Percentiles rank a stretch among this genome's conserved stretches.
These are phyloP conservation scores for Allium fistulosum DNA, from an alignment of 106 monocot species.

Conservation along the genomic window DNA sequence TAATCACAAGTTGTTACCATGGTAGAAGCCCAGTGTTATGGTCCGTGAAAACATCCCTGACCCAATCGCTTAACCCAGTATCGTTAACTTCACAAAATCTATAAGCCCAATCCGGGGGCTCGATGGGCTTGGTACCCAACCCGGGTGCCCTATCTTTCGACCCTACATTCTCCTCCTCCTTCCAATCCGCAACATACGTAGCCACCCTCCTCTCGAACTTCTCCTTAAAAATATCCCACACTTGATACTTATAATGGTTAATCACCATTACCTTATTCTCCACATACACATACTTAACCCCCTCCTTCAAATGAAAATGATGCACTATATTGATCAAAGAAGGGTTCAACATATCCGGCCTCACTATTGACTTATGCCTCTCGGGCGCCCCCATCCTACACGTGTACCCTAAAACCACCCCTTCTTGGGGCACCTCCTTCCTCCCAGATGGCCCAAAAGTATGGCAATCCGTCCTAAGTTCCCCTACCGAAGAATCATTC, in stretches of 20 bases:
- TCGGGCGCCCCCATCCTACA: slow-evolving; percentile 73
- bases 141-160: slow-evolving; percentile 96
- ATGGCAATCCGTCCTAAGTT: slow-evolving; percentile 69
- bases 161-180: slow-evolving; percentile 87
- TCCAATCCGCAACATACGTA: slow-evolving; percentile 94
- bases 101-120: slow-evolving; percentile 79
- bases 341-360: slow-evolving; percentile 62
- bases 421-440: slow-evolving; percentile 39
- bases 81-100: slow-evolving; percentile 91
- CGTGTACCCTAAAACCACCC: slow-evolving; percentile 72
- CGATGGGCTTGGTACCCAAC: slow-evolving; percentile 82
- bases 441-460: slow-evolving; percentile 89
- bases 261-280: slow-evolving; percentile 67
- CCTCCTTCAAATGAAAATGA: slow-evolving; percentile 81
- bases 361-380: slow-evolving; percentile 86
- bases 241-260: slow-evolving; percentile 99
- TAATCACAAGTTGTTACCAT: slow-evolving; percentile 40
- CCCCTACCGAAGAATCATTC: slow-evolving; percentile 37
- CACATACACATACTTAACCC: slow-evolving; percentile 57
- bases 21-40: slow-evolving; percentile 49
- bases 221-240: slow-evolving; percentile 99
- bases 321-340: slow-evolving; percentile 89
- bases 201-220: slow-evolving; percentile 96
- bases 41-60: slow-evolving; percentile 34
- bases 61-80: slow-evolving; percentile 69